Evolutionary conservation across 495 filamentous ascomycete genomes (phyloP), one percentile per base, ranked within the genome.

Genomic region (Trypethelium eluteriae): DNA sequence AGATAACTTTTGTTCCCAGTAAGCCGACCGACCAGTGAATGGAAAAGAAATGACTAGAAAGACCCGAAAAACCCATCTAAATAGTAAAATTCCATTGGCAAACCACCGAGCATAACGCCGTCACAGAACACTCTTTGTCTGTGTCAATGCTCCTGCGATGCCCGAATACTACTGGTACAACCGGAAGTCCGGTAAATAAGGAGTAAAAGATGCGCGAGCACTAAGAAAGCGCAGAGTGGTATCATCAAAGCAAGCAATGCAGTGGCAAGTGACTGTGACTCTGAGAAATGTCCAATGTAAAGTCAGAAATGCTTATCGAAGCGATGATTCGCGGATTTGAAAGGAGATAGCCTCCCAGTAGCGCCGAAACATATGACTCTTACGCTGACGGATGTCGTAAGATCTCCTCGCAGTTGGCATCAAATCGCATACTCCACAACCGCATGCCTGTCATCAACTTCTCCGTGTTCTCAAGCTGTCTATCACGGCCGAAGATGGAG

Each of bases 371-470:
- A 18, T 59, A 59, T 59, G 53, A 36, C 53, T 59, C 32, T 69
- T 75, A 76, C 61, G 73, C 77, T 59, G 73, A 66, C 66, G 77
- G 77, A 69, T 76, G 46, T 36, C 84, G 84, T 64, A 98, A 80
- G 65, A 97, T 94, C 9, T 91, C 89, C 72, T 97, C 93, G 80
- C 92, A 96, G 82, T 97, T 96, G 74, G 90, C 90, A 74, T 97
- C 93, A 74, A 97, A 98, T 32, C 94, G 88, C 79, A 96, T 86
- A 74, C 89, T 91, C 93, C 94, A 98, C 11, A 93, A 82, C n/a
- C 89, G 86, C 74, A 97, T 88, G 64, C 87, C 87, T 69, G 89
- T 85, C 94, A 98, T 97, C 78, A 98, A 82, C 78, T 88, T 88
- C 81, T 98, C 91, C n/a, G 94, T 97, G 75, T 86, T 87, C 76